Base-by-base conservation (phyloP, 2,329 filamentous ascomycete genomes). In the Coniosporium tulheliwenetii region DNA sequence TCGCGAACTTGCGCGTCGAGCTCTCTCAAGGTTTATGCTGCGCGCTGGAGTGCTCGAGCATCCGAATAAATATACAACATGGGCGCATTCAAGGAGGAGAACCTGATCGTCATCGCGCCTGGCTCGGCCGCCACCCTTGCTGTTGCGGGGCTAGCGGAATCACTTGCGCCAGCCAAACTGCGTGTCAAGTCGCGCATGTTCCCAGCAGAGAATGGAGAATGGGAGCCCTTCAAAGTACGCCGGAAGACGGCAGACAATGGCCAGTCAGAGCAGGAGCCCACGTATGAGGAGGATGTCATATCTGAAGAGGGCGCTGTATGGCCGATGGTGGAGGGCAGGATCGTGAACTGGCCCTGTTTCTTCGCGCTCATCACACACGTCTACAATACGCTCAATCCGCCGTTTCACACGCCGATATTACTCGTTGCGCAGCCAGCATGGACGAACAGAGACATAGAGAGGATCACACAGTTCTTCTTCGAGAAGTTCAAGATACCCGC, bases 131-230 rank as follows among this genome's bases (percentile, higher is more conserved):
- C 80, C 48, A 94, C 86, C 44, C 77, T 93, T 65, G 87, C 86
- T 49, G 86, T 94, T 71, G 74, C 94, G 34, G 87, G 87, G 39
- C 81, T 91, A 51, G 79, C 78, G 51, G 87, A 95, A 66, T 79
- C 76, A n/a, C 80, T 96, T 60, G 93, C 87, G 31, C 87, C 86
- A 36, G 85, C 91, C n/a, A 73, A 79, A 46, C 75, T 84, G 59
- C 83, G 86, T 50, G 75, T 96, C 49, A 78, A 83, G 30, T 95
- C 89, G 61, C 81, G 91, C 66, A 94, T 98, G 86, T 98, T 96
- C 52, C 71, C 72, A 1, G 77, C 70, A 40, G 77, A 79, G 50
- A 86, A 93, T 55, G 83, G 85, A 43, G 78, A 82, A 55, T 86
- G 77, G 55, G 82, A 89, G 54, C 86, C 89, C 1, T 82, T 85